Evolutionary conservation across 2,329 filamentous ascomycete species (phyloP), one percentile per base, ranked within the genome.

Genomic region (Cladophialophora bantiana): DNA sequence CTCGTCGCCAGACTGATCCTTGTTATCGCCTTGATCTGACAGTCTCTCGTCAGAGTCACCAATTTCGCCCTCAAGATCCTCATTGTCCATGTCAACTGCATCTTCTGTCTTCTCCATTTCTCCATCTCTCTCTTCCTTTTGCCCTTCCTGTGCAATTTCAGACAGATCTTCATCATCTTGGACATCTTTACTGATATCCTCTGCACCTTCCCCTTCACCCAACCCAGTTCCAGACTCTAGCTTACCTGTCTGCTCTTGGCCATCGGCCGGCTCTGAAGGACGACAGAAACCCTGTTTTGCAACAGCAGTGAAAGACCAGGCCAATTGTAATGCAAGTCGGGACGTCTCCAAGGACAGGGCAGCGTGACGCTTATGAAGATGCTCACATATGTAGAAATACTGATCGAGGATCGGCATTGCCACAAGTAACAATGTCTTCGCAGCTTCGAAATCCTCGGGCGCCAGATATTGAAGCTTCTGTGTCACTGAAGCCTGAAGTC

Each of bases 111-210:
- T 77, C 54, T 83, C 80, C 65, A 81, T 80, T 13, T 82, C 79
- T 7, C 80, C 78, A 13, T 76, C 75, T 55, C 90, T 79, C 54
- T 84, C 86, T 68, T 88, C 85, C 67, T 89, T 86, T 74, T 97
- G 91, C 10, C 64, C 66, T 36, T 64, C 56, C 76, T 97, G 92
- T 0, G 95, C 94, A 53, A 99, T 83, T 72, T 99, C 95, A 0
- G 91, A 89, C 4, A 99, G 82, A 76, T 99, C 94, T 77, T 99
- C 95, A 68, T 99, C 94, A 15, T 94, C 90, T 70, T 92, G 88
- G 55, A 99, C 90, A 74, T 99, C 95, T 77, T 99, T 98, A 79
- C 94, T 98, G 71, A 99, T 98, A 78, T 99, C 94, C 76, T 99
- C 94, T 4, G 91, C 94, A 18, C 94, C 96, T 78, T 97, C 92